Evolutionary conservation across 2,329 filamentous ascomycete genomes (phyloP), one percentile per base, ranked within the genome.

Genomic region (Diaporthe citrichinensis): DNA sequence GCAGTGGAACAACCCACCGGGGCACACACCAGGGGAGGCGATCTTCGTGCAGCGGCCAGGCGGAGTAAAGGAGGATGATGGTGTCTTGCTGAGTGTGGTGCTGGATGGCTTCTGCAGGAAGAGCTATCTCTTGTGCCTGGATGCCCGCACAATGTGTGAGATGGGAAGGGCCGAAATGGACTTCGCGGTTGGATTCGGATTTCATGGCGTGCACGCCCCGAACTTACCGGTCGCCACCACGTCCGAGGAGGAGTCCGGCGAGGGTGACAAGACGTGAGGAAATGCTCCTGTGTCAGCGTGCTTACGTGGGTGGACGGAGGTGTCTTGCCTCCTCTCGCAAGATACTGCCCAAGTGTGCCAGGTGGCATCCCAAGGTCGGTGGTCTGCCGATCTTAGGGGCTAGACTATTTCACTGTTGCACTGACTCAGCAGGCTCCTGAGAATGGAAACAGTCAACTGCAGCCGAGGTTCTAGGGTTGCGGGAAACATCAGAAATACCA

Each of bases 21-120:
- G 89, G 0, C 92, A 94, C 79, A 92, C 91, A 0, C 93, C 93
- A 0, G 90, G 93, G 2, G 93, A 95, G 82, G 87, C 92, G 0
- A 91, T 95, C 44, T 95, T 94, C 77, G 86, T 95, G 1, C 84
- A 88, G 1, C 83, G 87, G 44, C 89, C 89, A 0, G 83, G 80
- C 8, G 82, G 85, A 0, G 79, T 77, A 5, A 77, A 79, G 10
- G 81, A 82, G 10, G 81, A 80, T 15, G 82, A 84, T 17, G 84
- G 82, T 1, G 78, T 79, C 3, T 84, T 90, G 82, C 74, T 77
- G 61, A 77, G 76, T n/a, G 88, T 94, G 1, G 89, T 94, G 5
- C 85, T 94, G 2, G 91, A 95, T 80, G 92, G 92, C 0, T 80
- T 82, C n/a, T 84, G 83, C 8, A 86, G 87, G 77, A 89, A 78